phyloP scores from a whole-genome alignment of 2,329 filamentous ascomycete genomes.

The Daldinia sp. region DNA sequence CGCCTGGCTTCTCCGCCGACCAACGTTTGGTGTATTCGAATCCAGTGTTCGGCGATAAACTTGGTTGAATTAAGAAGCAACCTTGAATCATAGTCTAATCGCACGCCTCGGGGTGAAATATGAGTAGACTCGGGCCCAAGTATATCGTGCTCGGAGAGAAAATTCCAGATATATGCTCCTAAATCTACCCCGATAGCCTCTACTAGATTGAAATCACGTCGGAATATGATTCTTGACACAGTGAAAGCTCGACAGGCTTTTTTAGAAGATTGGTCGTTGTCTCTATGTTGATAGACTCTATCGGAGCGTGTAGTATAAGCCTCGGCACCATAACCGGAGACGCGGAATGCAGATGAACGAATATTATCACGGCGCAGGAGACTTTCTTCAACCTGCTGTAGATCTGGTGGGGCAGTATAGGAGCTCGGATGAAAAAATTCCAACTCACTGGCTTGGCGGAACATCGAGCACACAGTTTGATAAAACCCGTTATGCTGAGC shows the following conservation, averaged over 20 bases:
- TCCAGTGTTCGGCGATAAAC: conserved; percentile 22
- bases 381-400: conserved; percentile 12
- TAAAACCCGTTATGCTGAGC: conserved; percentile 61
- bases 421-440: conserved; percentile 50
- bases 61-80: conserved; percentile 2
- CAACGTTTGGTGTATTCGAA: conserved; percentile 11
- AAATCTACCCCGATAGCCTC: neutral
- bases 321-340: conserved; percentile 55
- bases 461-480: conserved; percentile 52
- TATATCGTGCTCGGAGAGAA: neutral
- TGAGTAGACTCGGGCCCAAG: neutral
- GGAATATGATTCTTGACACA: conserved; percentile 25
- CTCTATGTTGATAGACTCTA: conserved; percentile 51
- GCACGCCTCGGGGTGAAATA: neutral
- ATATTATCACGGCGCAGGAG: conserved; percentile 32
- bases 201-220: neutral
- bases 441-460: conserved; percentile 50
- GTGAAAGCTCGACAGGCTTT: conserved; percentile 12
- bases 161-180: conserved; percentile 7
- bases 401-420: neutral
- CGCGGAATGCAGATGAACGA: conserved; percentile 39
- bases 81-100: conserved; percentile 21
- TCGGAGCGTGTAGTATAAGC: conserved; percentile 51
- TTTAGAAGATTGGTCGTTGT: conserved; percentile 35
- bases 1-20: neutral